Conservation (phyloP, 257 asterid species). For the Ocimum tenuiflorum region DNA sequence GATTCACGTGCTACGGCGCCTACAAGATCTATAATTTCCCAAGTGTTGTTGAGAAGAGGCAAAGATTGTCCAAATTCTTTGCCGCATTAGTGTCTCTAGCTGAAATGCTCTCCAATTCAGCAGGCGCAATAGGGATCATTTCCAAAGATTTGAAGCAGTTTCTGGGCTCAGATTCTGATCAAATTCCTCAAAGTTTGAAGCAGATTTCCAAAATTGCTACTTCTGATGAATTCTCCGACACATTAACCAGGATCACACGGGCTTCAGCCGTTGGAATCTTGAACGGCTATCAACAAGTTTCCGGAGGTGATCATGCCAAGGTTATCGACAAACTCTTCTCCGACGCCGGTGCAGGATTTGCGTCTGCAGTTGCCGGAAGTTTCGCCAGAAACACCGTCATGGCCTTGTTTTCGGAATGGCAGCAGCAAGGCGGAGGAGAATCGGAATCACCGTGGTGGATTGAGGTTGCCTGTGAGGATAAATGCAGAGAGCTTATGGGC, state of each 20-base stretch:
- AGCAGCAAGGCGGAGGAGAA: neutral
- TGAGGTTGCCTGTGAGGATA: conserved; percentile 37
- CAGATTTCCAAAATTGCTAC: conserved; percentile 52
- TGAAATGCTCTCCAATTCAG: conserved; percentile 56
- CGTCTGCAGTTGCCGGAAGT: conserved; percentile 63
- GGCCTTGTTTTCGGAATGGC: conserved; percentile 33
- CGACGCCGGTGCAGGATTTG: conserved; percentile 60
- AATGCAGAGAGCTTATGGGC: conserved; percentile 47
- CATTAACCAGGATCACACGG: conserved; percentile 32
- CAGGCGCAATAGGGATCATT: conserved; percentile 48
- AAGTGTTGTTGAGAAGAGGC: conserved; percentile 46
- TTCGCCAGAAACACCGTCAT: conserved; percentile 47
- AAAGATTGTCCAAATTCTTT: conserved; percentile 32
- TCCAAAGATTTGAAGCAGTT: conserved; percentile 57
- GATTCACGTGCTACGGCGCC: conserved; percentile 46
- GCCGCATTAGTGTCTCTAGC: conserved; percentile 38
- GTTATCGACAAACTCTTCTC: conserved; percentile 47
- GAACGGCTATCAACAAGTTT: conserved; percentile 30
- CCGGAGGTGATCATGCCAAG: conserved; percentile 16
- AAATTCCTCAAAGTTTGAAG: too few relatives aligned
- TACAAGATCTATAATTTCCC: conserved; percentile 46
- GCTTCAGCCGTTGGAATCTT: conserved; percentile 54
- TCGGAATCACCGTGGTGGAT: conserved; percentile 28
- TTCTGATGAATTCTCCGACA: conserved; percentile 45
- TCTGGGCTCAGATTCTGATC: conserved; percentile 38